phyloP scores from a whole-genome alignment of 1,139 yeast genomes.

The Saccharomyces uvarum region DNA sequence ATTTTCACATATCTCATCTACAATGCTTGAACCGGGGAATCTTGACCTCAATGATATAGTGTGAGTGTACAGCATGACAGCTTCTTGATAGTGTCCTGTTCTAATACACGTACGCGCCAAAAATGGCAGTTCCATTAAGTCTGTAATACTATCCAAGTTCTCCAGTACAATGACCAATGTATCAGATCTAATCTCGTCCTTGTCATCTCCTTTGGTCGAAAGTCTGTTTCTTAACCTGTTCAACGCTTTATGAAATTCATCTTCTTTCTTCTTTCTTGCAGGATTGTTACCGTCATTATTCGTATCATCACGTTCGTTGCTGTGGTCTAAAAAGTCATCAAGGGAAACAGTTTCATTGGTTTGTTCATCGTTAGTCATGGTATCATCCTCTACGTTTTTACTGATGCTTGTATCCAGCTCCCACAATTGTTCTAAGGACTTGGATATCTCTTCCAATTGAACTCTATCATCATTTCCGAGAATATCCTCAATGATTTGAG shows the following conservation, averaged over 20 bases:
- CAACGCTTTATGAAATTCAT: constrained; percentile 31
- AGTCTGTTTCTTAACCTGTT: constrained; percentile 23
- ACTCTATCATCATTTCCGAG: constrained; percentile 23
- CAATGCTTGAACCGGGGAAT: constrained; percentile 54
- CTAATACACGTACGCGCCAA: constrained; percentile 74
- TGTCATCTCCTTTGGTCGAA: constrained; percentile 9
- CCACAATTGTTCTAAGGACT: constrained; percentile 32
- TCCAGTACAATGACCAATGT: constrained; percentile 42
- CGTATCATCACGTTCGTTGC: constrained; percentile 11
- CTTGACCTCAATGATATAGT: constrained; percentile 59
- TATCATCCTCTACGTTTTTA: constrained; percentile 15
- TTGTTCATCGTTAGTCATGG: constrained; percentile 9
- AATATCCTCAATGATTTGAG: constrained; percentile 32
- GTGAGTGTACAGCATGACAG: constrained; percentile 48
- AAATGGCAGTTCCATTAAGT: constrained; percentile 75
- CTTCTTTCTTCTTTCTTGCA: constrained; percentile 17
- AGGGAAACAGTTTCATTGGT: constrained; percentile 2
- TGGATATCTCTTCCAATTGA: constrained; percentile 25
- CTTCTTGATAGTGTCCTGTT: constrained; percentile 84
- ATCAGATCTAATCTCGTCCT: constrained; percentile 14
- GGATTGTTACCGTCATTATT: background rate
- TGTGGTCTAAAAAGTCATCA: constrained; percentile 8
- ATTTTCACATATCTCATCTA: constrained; percentile 49
- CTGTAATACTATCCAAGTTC: constrained; percentile 66
- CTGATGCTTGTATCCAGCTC: constrained; percentile 24